Percentiles rank a stretch among this genome's conserved stretches.
Conservation (phyloP, 2,329 filamentous ascomycete species). For the Pochonia chlamydosporia region DNA sequence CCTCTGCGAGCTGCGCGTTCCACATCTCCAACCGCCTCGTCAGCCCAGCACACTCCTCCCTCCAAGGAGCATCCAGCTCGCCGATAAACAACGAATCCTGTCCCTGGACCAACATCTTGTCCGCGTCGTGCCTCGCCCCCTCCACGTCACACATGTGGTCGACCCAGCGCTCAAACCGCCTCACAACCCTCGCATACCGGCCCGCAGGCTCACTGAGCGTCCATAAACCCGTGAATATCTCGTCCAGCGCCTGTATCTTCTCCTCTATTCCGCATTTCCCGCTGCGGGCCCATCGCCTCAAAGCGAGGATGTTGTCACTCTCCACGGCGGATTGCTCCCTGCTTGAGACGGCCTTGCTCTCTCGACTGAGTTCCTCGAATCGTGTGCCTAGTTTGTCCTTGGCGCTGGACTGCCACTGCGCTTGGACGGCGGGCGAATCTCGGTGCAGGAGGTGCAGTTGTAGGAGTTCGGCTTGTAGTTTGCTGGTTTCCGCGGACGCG, state of each 20-base stretch:
- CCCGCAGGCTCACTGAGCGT: constrained; percentile 49
- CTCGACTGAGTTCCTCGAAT: constrained; percentile 34
- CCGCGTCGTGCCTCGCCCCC: constrained; percentile 33
- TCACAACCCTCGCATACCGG: constrained; percentile 48
- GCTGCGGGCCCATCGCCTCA: constrained; percentile 43
- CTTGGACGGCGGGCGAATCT: constrained; percentile 36
- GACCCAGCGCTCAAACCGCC: constrained; percentile 56
- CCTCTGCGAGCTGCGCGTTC: constrained; percentile 39
- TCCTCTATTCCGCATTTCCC: constrained; percentile 40
- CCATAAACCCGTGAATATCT: constrained; percentile 52
- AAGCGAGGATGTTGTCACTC: constrained; percentile 42
- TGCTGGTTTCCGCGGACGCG: constrained; percentile 50
- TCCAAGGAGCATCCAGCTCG: constrained; percentile 52
- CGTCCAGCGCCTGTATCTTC: constrained; percentile 52
- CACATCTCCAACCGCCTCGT: constrained; percentile 50
- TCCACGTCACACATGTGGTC: constrained; percentile 40
- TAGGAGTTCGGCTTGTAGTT: constrained; percentile 58
- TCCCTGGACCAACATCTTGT: constrained; percentile 24
- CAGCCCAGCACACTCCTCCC: constrained; percentile 49
- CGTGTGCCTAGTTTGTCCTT: constrained; percentile 37
- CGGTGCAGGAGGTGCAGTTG: constrained; percentile 61
- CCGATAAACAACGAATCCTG: constrained; percentile 43
- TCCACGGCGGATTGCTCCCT: constrained; percentile 41
- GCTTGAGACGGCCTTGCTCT: constrained; percentile 26
- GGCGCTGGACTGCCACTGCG: constrained; percentile 53